A percentile compares a stretch with the other conserved stretches of the same genome.
Conservation (phyloP, 2,329 filamentous ascomycete species). For the Arthrobotrys conoides region DNA sequence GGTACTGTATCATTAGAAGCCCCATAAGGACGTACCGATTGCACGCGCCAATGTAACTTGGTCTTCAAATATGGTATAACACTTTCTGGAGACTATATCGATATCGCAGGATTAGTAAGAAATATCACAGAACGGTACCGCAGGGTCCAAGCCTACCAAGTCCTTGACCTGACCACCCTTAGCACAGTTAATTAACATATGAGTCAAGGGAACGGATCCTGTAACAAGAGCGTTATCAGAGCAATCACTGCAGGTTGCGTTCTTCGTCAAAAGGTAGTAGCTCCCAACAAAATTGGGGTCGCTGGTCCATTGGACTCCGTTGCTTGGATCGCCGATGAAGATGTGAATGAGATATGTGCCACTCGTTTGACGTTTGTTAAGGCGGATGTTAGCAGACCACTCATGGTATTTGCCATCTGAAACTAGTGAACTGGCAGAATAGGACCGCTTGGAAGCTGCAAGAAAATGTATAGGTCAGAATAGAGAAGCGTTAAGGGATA, state of each 20-base stretch:
- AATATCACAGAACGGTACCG: too few species aligned
- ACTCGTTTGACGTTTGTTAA: slow-evolving; percentile 38
- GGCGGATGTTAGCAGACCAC: slow-evolving; percentile 52
- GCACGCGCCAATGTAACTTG: slow-evolving; percentile 42
- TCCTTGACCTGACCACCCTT: slow-evolving; percentile 34
- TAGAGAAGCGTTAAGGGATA: neutral
- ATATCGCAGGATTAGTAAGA: neutral
- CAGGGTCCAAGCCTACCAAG: slow-evolving; percentile 21
- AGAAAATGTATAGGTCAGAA: neutral
- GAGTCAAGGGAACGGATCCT: slow-evolving; percentile 47
- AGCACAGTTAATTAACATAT: slow-evolving; percentile 36
- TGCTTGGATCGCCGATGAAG: slow-evolving; percentile 33
- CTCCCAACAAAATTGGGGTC: slow-evolving; percentile 54
- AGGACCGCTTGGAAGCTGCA: slow-evolving; percentile 19
- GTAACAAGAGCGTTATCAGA: slow-evolving; percentile 36
- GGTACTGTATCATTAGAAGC: neutral
- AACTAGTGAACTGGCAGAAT: slow-evolving; percentile 11
- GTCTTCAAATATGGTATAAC: slow-evolving; percentile 46
- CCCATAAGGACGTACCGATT: slow-evolving; percentile 35
- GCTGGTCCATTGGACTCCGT: slow-evolving; percentile 40
- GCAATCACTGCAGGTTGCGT: slow-evolving; percentile 41
- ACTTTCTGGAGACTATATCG: slow-evolving; percentile 34
- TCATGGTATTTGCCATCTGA: slow-evolving; percentile 47
- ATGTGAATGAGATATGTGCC: slow-evolving; percentile 52
- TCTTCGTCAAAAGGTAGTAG: slow-evolving; percentile 54